phyloP scores from a whole-genome alignment of 192 early-diverging fungal genomes.

The Kappamyces sp. region DNA sequence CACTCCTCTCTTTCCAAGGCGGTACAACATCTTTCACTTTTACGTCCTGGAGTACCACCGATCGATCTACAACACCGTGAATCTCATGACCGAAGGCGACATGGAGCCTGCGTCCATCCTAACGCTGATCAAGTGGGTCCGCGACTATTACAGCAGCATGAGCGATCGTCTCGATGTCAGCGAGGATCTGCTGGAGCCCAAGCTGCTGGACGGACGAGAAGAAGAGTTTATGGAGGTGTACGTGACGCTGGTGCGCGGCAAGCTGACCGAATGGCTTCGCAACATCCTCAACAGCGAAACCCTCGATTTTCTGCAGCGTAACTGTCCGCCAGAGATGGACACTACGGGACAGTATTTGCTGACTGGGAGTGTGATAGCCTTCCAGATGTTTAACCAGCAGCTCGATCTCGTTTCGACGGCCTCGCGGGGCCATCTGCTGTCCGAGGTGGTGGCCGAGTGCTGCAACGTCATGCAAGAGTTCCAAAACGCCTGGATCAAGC shows the following conservation, averaged over 20 bases:
- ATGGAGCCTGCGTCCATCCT: conserved; percentile 89
- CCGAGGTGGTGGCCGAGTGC: conserved; percentile 75
- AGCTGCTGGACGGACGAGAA: conserved; percentile 88
- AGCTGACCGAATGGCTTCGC: conserved; percentile 84
- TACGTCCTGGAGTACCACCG: conserved; percentile 95
- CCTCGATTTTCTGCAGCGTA: conserved; percentile 65
- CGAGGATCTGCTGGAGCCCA: conserved; percentile 82
- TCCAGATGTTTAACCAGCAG: conserved; percentile 98
- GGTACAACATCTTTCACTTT: conserved; percentile 92
- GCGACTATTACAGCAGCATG: conserved; percentile 90
- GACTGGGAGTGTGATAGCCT: conserved; percentile 78
- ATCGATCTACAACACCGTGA: conserved; percentile 74
- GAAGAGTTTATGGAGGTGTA: conserved; percentile 84
- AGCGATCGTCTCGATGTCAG: conserved; percentile 76
- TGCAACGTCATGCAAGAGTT: conserved; percentile 67
- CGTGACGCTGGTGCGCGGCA: conserved; percentile 78
- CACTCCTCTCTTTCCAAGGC: conserved; percentile 77
- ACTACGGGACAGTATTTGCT: conserved; percentile 75
- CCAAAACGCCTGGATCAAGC: conserved; percentile 73
- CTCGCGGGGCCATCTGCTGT: conserved; percentile 82
- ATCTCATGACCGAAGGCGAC: conserved; percentile 58
- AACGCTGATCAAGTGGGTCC: conserved; percentile 76
- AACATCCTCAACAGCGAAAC: conserved; percentile 86
- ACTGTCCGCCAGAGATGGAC: conserved; percentile 68
- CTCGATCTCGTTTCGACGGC: conserved; percentile 80